These are phyloP conservation scores for Saccharomyces kudriavzevii DNA, from an alignment of 805 yeast genomes.

Conservation along the genomic window DNA sequence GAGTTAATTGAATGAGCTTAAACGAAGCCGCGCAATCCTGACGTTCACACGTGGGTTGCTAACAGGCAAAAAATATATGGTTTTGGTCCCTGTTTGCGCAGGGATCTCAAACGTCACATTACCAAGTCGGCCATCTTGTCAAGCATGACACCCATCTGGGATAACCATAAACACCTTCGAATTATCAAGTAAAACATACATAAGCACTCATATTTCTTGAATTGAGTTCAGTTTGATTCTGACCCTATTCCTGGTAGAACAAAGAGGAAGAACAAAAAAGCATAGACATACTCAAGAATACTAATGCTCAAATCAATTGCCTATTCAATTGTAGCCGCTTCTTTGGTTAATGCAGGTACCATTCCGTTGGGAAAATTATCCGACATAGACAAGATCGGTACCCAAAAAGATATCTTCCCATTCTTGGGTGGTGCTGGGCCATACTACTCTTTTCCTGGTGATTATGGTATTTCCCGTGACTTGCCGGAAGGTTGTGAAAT, in stretches of 20 bases:
- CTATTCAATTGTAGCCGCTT: not conserved
- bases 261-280: not conserved
- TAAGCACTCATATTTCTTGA: not conserved
- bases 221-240: not conserved
- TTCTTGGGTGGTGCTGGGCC: conserved; percentile 54
- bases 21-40: not conserved
- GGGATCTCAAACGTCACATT: not conserved
- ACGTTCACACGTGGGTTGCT: not conserved
- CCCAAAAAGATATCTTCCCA: conserved; percentile 35
- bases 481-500: conserved; percentile 43
- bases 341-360: not conserved
- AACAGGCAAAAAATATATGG: not conserved
- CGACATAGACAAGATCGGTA: conserved; percentile 10
- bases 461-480: conserved; percentile 45
- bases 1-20: not conserved
- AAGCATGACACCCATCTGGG: not conserved
- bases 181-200: not conserved
- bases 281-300: not conserved
- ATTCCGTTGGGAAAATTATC: not conserved
- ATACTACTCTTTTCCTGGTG: conserved; percentile 39
- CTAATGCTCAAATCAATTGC: not conserved
- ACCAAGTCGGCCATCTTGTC: not conserved
- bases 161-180: not conserved
- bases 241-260: conserved; percentile 16
- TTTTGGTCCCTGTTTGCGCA: not conserved